Percentiles rank a stretch among this genome's conserved stretches.
Conservation (phyloP, 441 rosid species). For the Lepidium campestre region DNA sequence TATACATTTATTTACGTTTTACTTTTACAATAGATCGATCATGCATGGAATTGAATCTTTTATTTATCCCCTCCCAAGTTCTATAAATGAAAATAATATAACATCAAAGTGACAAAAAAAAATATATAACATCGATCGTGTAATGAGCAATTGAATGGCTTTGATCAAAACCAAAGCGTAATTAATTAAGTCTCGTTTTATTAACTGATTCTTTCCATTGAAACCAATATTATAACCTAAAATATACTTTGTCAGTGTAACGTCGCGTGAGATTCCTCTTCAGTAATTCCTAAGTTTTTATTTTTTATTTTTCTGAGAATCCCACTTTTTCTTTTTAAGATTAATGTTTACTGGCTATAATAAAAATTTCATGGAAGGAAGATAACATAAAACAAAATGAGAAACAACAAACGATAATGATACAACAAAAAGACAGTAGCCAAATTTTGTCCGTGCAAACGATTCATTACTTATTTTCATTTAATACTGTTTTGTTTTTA, state of each 20-base stretch:
- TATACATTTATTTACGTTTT: background rate
- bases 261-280: background rate
- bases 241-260: background rate
- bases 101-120: no score
- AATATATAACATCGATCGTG: no score
- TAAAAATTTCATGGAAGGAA: background rate
- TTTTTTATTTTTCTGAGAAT: background rate
- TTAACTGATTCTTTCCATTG: background rate
- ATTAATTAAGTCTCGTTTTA: background rate
- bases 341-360: background rate
- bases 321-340: background rate
- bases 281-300: background rate
- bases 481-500: background rate
- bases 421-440: background rate
- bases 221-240: background rate
- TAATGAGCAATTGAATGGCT: no score
- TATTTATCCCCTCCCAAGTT: no score
- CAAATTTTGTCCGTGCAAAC: background rate
- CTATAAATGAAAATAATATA: no score
- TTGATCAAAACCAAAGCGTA: background rate
- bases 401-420: background rate
- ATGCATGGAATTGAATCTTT: no score
- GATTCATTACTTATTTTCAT: background rate
- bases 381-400: background rate
- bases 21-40: no score